These are phyloP conservation scores for Maudiozyma humilis DNA, from an alignment of 1,139 yeast species.

Conservation along the genomic window DNA sequence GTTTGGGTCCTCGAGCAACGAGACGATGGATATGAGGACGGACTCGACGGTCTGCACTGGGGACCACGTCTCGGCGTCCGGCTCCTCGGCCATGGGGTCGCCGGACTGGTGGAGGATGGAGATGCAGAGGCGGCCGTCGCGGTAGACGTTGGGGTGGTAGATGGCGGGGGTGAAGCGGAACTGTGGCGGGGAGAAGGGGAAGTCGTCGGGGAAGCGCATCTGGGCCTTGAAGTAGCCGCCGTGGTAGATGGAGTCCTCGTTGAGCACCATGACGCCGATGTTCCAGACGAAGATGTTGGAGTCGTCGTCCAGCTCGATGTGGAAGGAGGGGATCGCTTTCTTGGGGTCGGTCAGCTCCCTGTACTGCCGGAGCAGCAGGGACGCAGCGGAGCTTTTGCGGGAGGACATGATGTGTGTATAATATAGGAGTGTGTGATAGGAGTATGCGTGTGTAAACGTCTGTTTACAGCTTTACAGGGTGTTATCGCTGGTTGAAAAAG, in stretches of 20 bases:
- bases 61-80: constrained; percentile 89
- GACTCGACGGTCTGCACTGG: constrained; percentile 95
- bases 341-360: constrained; percentile 90
- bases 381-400: constrained; percentile 42
- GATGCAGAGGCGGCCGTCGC: constrained; percentile 88
- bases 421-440: background rate
- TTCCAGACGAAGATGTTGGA: constrained; percentile 83
- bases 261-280: constrained; percentile 85
- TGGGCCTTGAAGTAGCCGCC: constrained; percentile 96
- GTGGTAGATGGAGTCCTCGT: constrained; percentile 82
- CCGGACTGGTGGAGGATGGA: constrained; percentile 88
- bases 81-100: constrained; percentile 82
- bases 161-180: constrained; percentile 92
- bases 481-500: too few relatives aligned
- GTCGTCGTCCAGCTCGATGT: constrained; percentile 79
- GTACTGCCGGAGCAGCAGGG: constrained; percentile 85
- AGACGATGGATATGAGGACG: constrained; percentile 80
- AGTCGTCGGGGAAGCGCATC: constrained; percentile 86
- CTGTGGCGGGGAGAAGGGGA: constrained; percentile 86
- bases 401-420: constrained; percentile 18
- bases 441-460: background rate
- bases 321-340: constrained; percentile 85
- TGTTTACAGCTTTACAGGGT: background rate
- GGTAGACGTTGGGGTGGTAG: constrained; percentile 89
- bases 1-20: constrained; percentile 88